Percentiles rank a stretch among this genome's conserved stretches.
phyloP scores from a whole-genome alignment of 805 yeast species.

The Ogataea neopini region DNA sequence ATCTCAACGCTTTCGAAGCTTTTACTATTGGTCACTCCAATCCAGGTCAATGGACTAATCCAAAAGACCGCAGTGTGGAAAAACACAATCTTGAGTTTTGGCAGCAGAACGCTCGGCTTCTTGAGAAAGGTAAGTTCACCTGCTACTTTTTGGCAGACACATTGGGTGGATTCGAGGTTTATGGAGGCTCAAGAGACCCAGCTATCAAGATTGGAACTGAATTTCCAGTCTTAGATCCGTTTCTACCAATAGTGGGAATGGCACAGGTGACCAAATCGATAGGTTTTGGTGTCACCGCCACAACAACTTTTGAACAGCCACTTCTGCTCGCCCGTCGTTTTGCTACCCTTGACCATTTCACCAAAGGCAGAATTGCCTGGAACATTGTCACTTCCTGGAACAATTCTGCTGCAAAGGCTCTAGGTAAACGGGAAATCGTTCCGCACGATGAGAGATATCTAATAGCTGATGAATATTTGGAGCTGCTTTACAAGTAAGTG shows the following conservation, averaged over 20 bases:
- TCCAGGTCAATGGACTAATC: conserved; percentile 28
- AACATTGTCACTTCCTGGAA: conserved; percentile 32
- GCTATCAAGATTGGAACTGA: conserved; percentile 15
- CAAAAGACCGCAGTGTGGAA: conserved; percentile 19
- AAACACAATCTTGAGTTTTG: conserved; percentile 20
- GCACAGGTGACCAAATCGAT: conserved; percentile 31
- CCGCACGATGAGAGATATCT: conserved; percentile 34
- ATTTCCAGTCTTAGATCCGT: conserved; percentile 20
- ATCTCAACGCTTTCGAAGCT: conserved; percentile 15
- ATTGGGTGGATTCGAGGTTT: conserved; percentile 15
- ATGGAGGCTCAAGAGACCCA: conserved; percentile 13
- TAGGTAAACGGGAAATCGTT: conserved; percentile 32
- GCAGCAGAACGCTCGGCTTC: conserved; percentile 16
- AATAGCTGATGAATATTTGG: conserved; percentile 32
- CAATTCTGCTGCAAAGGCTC: conserved; percentile 24
- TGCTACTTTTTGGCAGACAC: conserved; percentile 15
- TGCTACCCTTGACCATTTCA: conserved; percentile 36
- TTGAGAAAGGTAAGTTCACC: conserved; percentile 16
- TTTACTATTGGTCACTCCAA: conserved; percentile 16
- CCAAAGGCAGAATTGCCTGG: conserved; percentile 36
- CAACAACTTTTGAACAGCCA: conserved; percentile 35
- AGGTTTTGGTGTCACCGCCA: conserved; percentile 35
- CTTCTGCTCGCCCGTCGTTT: conserved; percentile 33
- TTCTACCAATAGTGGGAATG: conserved; percentile 40
- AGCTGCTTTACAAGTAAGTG: conserved; percentile 27